A percentile compares a stretch with the other conserved stretches of the same genome.
These are phyloP conservation scores for Atkinsonella hypoxylon DNA, from an alignment of 2,329 filamentous ascomycete genomes.

Conservation along the genomic window DNA sequence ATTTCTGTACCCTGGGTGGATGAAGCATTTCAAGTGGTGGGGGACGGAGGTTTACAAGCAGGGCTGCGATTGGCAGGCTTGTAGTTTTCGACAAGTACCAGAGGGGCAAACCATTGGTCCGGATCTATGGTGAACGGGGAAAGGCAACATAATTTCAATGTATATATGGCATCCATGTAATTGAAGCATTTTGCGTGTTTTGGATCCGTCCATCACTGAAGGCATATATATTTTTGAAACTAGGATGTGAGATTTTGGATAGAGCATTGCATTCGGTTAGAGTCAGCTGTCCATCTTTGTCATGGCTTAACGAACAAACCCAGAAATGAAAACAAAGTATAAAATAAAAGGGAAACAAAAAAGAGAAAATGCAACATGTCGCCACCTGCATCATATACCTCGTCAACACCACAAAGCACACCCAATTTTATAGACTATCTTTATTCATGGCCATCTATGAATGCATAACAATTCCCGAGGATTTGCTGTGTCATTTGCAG, in stretches of 20 bases:
- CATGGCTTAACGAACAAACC: background rate
- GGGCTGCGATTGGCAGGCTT: conserved; percentile 78
- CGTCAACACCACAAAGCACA: no score
- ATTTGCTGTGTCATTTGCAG: conserved; percentile 1
- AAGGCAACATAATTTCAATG: background rate
- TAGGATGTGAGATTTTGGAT: background rate
- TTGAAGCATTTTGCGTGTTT: background rate
- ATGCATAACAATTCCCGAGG: conserved; percentile 7
- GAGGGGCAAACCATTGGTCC: conserved; percentile 58
- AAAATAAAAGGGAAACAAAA: no score
- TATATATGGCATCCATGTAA: background rate
- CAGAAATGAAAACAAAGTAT: background rate
- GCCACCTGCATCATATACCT: no score
- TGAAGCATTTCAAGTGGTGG: conserved; percentile 71
- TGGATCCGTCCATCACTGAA: background rate
- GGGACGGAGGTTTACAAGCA: conserved; percentile 76
- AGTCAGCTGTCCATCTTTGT: background rate
- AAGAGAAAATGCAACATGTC: background rate
- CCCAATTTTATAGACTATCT: no score
- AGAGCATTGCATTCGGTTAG: background rate
- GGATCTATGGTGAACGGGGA: conserved; percentile 36
- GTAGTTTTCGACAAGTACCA: conserved; percentile 52
- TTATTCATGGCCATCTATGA: conserved; percentile 14
- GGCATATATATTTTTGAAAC: background rate
- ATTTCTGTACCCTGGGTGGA: conserved; percentile 70